Conservation (phyloP, 345 rosid genomes). For the Linum trigynum region DNA sequence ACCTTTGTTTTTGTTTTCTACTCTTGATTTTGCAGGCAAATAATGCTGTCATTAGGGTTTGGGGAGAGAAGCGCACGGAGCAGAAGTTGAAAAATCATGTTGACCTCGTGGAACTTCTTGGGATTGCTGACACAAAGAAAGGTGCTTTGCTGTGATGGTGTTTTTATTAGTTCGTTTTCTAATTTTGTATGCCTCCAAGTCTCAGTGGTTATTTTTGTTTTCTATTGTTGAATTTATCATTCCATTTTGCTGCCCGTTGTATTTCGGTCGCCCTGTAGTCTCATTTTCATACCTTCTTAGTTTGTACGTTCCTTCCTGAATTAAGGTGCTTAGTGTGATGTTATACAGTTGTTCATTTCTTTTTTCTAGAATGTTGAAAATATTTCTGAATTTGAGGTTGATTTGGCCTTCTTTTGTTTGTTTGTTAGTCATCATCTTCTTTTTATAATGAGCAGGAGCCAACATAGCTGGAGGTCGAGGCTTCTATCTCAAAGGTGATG, state of each 20-base stretch:
- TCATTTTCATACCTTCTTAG: background rate
- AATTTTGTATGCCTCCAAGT: too few relatives aligned
- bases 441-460: constrained; percentile 42
- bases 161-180: background rate
- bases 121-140: constrained; percentile 64
- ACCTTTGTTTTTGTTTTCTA: background rate
- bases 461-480: constrained; percentile 86
- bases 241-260: background rate
- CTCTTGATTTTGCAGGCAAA: constrained; percentile 37
- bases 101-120: constrained; percentile 84
- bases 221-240: background rate
- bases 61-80: constrained; percentile 56
- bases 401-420: background rate
- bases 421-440: background rate
- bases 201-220: too few relatives aligned
- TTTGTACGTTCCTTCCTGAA: background rate
- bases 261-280: background rate
- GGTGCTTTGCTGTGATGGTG: constrained; percentile 28
- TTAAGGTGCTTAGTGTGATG: background rate
- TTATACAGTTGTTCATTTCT: background rate
- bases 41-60: constrained; percentile 47
- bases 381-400: too few relatives aligned
- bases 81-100: constrained; percentile 71
- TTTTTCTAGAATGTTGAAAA: background rate
- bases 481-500: constrained; percentile 75